Percentiles rank a stretch among this genome's conserved stretches.
Evolutionary conservation across 192 early-diverging fungal species (phyloP).

Genomic region (Gryganskiella cystojenkinii): DNA sequence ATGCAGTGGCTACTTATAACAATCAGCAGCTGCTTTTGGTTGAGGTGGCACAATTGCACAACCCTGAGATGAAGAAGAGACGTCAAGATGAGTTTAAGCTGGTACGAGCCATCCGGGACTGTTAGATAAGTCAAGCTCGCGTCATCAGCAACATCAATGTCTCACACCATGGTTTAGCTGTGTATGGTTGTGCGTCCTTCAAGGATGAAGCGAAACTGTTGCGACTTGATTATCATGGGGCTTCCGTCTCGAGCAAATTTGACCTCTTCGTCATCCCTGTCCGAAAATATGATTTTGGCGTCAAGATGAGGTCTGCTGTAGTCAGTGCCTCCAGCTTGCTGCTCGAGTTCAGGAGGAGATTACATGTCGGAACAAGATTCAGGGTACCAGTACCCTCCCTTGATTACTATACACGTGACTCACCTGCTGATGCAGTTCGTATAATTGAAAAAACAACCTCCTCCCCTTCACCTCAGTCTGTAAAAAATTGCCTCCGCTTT

Average conservation of each 20-base stretch:
- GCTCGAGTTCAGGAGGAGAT: slow-evolving; percentile 14
- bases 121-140: slow-evolving; percentile 17
- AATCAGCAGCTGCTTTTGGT: slow-evolving; percentile 12
- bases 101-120: slow-evolving; percentile 9
- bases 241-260: slow-evolving; percentile 17
- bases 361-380: neutral
- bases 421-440: neutral
- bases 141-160: neutral
- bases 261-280: slow-evolving; percentile 25
- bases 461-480: too few relatives aligned
- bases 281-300: slow-evolving; percentile 16
- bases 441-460: slow-evolving; percentile 8
- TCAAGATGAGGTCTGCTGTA: slow-evolving; percentile 23
- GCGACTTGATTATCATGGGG: slow-evolving; percentile 24
- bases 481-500: too few relatives aligned
- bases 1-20: slow-evolving; percentile 9
- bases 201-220: slow-evolving; percentile 29
- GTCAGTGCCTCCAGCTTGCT: slow-evolving; percentile 19
- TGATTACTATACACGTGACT: neutral
- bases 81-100: slow-evolving; percentile 15
- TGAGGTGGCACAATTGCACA: neutral
- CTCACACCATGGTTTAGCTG: slow-evolving; percentile 13
- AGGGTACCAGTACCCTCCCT: neutral
- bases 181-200: slow-evolving; percentile 17
- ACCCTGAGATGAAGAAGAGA: slow-evolving; percentile 9